These are phyloP conservation scores for Fraxinus platypoda DNA, from an alignment of 305 asterid genomes.

Conservation along the genomic window DNA sequence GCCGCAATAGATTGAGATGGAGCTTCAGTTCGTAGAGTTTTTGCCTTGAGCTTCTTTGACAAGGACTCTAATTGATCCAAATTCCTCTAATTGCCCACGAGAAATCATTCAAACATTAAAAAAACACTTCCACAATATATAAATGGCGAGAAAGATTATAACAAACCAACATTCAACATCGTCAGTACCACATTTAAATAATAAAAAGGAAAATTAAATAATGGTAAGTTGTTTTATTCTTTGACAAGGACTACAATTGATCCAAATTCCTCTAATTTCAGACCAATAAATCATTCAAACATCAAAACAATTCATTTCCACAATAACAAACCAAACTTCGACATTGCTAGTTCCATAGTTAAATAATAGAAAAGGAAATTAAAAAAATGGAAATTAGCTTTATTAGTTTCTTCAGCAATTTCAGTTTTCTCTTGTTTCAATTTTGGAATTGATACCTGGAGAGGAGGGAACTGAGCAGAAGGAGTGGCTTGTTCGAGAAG, in stretches of 20 bases:
- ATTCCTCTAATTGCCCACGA: constrained; percentile 61
- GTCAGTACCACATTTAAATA: not conserved
- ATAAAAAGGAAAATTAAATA: not conserved
- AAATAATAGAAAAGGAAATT: not conserved
- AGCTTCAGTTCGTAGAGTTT: constrained; percentile 84
- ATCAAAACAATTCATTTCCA: not conserved
- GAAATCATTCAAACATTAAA: not conserved
- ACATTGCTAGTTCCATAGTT: not conserved
- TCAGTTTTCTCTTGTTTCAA: not conserved
- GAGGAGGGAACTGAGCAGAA: constrained; percentile 94
- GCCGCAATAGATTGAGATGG: constrained; percentile 96
- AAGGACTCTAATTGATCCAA: constrained; percentile 94
- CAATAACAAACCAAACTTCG: not conserved
- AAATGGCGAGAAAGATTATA: not conserved
- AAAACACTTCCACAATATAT: constrained; percentile 1
- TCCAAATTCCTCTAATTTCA: constrained; percentile 45
- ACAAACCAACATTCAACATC: not conserved
- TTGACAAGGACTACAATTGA: constrained; percentile 31
- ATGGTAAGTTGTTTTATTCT: not conserved
- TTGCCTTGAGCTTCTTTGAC: constrained; percentile 89
- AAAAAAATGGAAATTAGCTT: not conserved
- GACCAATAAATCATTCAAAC: not conserved
- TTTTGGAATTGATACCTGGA: constrained; percentile 53
- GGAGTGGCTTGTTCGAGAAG: constrained; percentile 98
- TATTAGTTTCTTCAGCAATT: not conserved